Percentiles rank a stretch among this genome's conserved stretches.
Conservation (phyloP, 1,284 basidiomycete species). For the Pulveroboletus ridleyi region DNA sequence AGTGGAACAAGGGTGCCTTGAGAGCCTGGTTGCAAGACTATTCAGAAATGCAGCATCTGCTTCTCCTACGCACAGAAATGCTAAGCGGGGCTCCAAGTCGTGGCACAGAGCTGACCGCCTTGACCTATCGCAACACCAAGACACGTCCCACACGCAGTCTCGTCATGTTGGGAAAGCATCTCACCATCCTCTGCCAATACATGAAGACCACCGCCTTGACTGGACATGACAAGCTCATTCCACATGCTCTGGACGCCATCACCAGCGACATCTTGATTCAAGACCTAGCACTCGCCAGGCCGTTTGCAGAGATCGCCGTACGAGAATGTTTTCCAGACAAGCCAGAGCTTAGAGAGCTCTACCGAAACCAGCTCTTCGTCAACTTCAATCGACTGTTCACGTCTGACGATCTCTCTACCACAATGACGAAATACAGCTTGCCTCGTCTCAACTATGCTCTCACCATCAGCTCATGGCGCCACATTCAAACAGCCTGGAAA, state of each 20-base stretch:
- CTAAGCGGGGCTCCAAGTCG: slow-evolving; percentile 28
- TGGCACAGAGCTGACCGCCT: slow-evolving; percentile 32
- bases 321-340: neutral
- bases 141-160: slow-evolving; percentile 20
- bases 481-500: slow-evolving; percentile 34
- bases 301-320: slow-evolving; percentile 33
- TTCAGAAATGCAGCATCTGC: slow-evolving; percentile 17
- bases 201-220: slow-evolving; percentile 30
- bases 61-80: slow-evolving; percentile 26
- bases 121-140: slow-evolving; percentile 26
- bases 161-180: slow-evolving; percentile 22
- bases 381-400: slow-evolving; percentile 25
- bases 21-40: slow-evolving; percentile 29
- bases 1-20: slow-evolving; percentile 19
- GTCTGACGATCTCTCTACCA: slow-evolving; percentile 21
- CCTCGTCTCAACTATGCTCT: neutral
- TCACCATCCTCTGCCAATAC: slow-evolving; percentile 35
- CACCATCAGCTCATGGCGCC: slow-evolving; percentile 29
- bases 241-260: slow-evolving; percentile 33
- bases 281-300: slow-evolving; percentile 31
- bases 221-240: slow-evolving; percentile 37
- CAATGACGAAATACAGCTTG: neutral
- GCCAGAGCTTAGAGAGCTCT: slow-evolving; percentile 8
- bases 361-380: slow-evolving; percentile 14
- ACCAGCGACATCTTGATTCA: slow-evolving; percentile 36